Base-by-base conservation (phyloP, 2,329 filamentous ascomycete genomes). In the Sporothrix sp. region DNA sequence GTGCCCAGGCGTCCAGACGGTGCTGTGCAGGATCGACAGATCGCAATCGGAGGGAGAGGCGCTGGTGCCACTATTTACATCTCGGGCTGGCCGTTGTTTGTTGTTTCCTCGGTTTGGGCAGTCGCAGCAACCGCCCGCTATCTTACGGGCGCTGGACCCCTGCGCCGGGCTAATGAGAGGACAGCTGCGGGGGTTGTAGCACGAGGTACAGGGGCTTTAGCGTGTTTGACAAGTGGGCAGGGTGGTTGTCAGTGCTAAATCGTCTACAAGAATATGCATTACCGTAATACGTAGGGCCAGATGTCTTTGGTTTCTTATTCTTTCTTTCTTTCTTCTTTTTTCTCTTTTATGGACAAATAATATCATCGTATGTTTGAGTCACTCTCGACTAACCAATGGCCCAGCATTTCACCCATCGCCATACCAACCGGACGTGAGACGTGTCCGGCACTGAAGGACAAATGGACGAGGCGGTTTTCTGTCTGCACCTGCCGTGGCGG, bases 21-120 rank as follows among this genome's bases (percentile, higher is more conserved):
- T 27, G 37, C 28, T 13, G 39, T 38, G 44, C 21, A 18, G 23
- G n/a, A 28, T 47, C 44, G 44, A 20, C 30, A 35, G 43, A 45
- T 45, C 30, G 43, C 43, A 38, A 37, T 27, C 23, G 11, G 33
- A 28, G 25, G 35, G 16, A 36, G 36, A 39, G 33, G 25, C 45
- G 49, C 20, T 35, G 23, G 40, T 46, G 35, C 37, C 27, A 51
- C 33, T 51, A 52, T 52, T 49, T 52, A 49, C 45, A 49, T 49
- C 32, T 28, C 10, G 10, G 25, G 25, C 25, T 16, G 16, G 46
- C 18, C 18, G 7, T 43, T 47, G 35, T 51, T 52, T 39, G 32
- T 43, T 43, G 28, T 44, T 50, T 20, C 25, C 20, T 9, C n/a
- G 5, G 8, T 33, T 51, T 46, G 32, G 33, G 40, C 49, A 33